phyloP scores from a whole-genome alignment of 2,329 filamentous ascomycete species.

The Pseudocercospora vitis region DNA sequence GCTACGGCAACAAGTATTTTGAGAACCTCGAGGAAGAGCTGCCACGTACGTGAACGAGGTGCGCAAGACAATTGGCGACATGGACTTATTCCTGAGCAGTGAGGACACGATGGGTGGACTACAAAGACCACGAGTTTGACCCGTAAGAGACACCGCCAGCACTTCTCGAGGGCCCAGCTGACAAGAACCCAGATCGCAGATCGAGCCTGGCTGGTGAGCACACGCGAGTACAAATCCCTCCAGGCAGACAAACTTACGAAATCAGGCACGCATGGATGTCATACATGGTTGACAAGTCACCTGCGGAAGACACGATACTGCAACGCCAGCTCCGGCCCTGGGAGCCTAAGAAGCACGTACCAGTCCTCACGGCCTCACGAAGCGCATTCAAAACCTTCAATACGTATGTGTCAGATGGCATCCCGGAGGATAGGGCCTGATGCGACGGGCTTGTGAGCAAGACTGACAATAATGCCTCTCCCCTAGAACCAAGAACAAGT shows the following conservation, averaged over 20 bases:
- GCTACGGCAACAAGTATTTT: conserved; percentile 95
- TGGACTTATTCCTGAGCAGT: conserved; percentile 53
- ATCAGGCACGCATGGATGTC: conserved; percentile 91
- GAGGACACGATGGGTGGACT: conserved; percentile 96
- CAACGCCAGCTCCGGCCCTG: conserved; percentile 67
- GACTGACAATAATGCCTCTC: conserved; percentile 10
- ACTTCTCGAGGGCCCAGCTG: conserved; percentile 32
- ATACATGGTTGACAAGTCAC: conserved; percentile 86
- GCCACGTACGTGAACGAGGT: conserved; percentile 63
- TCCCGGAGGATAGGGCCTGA: background rate
- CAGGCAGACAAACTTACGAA: conserved; percentile 6
- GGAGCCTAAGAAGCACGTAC: conserved; percentile 71
- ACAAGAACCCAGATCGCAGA: conserved; percentile 64
- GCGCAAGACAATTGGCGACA: conserved; percentile 48
- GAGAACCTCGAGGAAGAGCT: conserved; percentile 91
- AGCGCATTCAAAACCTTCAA: conserved; percentile 90
- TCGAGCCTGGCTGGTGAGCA: conserved; percentile 80
- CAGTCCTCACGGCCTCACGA: conserved; percentile 72
- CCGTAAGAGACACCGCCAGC: conserved; percentile 54
- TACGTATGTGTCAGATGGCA: conserved; percentile 66
- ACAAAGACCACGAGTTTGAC: conserved; percentile 82
- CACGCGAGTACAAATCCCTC: background rate
- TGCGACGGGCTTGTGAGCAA: background rate
- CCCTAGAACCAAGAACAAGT: conserved; percentile 52
- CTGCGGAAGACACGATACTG: conserved; percentile 71